These are phyloP conservation scores for Mrakia blollopis DNA, from an alignment of 768 basidiomycete genomes.

Conservation along the genomic window DNA sequence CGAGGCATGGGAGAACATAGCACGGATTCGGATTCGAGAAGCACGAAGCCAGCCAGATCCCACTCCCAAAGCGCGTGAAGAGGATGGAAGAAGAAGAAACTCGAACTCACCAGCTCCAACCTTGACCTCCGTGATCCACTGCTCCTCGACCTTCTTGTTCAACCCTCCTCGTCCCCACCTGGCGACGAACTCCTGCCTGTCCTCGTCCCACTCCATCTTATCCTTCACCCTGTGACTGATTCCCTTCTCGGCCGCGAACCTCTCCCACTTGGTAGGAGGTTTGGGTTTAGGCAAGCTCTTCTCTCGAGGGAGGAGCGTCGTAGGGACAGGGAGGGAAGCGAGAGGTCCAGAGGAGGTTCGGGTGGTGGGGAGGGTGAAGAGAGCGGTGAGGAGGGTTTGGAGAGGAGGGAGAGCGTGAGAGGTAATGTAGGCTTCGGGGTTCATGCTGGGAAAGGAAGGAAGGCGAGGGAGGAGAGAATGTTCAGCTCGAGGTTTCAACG, in stretches of 20 bases:
- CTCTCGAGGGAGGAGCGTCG: slow-evolving; percentile 72
- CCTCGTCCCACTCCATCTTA: slow-evolving; percentile 87
- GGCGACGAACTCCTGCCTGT: slow-evolving; percentile 84
- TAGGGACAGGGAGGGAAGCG: slow-evolving; percentile 71
- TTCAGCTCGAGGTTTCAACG: neutral
- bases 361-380: slow-evolving; percentile 73
- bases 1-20: no score
- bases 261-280: slow-evolving; percentile 92
- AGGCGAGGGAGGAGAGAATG: neutral
- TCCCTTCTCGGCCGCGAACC: slow-evolving; percentile 88
- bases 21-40: no score
- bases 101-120: slow-evolving; percentile 63
- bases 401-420: slow-evolving; percentile 70
- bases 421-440: slow-evolving; percentile 75
- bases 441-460: slow-evolving; percentile 50
- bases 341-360: slow-evolving; percentile 67
- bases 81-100: neutral
- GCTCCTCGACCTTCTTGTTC: slow-evolving; percentile 77
- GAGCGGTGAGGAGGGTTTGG: slow-evolving; percentile 69
- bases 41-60: neutral
- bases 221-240: slow-evolving; percentile 75
- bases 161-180: slow-evolving; percentile 80
- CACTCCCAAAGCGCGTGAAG: no score
- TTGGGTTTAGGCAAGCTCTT: slow-evolving; percentile 92
- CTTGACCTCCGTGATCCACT: slow-evolving; percentile 91